Evolutionary conservation across 2,329 filamentous ascomycete genomes (phyloP), one percentile per base, ranked within the genome.

Genomic region (Phialocephala sp.): DNA sequence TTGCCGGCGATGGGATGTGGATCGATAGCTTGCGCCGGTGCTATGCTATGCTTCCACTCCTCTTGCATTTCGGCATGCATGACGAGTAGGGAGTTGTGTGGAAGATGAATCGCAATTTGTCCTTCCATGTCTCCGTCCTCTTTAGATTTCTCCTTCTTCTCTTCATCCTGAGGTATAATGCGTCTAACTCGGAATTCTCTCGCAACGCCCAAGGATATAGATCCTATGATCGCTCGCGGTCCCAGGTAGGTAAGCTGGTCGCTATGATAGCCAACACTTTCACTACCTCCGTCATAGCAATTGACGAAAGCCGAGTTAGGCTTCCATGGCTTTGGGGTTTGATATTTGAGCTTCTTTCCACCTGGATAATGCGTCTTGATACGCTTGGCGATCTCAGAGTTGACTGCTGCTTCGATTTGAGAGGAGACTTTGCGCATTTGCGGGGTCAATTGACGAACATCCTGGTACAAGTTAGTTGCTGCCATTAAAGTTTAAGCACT

Each of bases 41-140:
- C 83, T 52, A 99, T 91, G 70, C 87, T 86, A 77, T 99, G 95
- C 77, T 97, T 98, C 93, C 93, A 98, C 75, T 91, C 90, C 75
- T 98, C 94, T 75, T 98, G 94, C 92, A 97, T 98, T 76, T 97
- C 93, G 0, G 94, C 94, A 74, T 98, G 94, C 95, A 99, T 98
- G 11, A 98, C 84, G 0, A 99, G 84, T 0, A 98, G 84, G 0
- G 92, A 96, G 77, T 98, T 98, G 78, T 98, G 95, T 0, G 94
- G 94, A 0, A 98, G 87, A 72, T 97, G 93, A 52, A 98, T 95
- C 0, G 93, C 89, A 65, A 98, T 94, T 76, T 97, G 94, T 4
- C 94, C 94, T 73, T 91, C 87, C 0, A 85, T 83, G 69, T 95
- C 90, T 1, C 85, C 81, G 14, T 83, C 80, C 67, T 78, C 76